Evolutionary conservation across 495 filamentous ascomycete genomes (phyloP), one percentile per base, ranked within the genome.

Genomic region (Thermochaetoides thermophila): DNA sequence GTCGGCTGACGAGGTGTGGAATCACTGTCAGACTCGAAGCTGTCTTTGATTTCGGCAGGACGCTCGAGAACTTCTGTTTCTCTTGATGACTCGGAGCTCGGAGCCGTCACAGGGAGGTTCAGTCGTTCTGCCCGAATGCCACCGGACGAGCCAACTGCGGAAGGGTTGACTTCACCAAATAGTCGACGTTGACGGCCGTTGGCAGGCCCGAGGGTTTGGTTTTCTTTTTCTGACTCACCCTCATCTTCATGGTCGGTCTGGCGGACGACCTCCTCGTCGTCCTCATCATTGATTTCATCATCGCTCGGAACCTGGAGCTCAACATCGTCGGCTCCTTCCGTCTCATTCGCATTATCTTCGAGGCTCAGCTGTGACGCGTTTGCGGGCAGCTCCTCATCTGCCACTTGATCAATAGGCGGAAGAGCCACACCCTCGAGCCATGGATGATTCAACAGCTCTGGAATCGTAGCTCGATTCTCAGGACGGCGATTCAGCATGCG

Each of bases 91-190:
- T 17, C 50, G 28, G 49, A 48, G 33, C 43, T 57, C 7, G 18
- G 31, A 7, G 34, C 26, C 7, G 59, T 50, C 20, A 60, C 38
- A 8, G 61, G 61, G 29, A 69, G 58, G 45, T 69, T 64, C 12
- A 68, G 43, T 12, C 57, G 60, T 16, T 55, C 40, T 5, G 48
- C 45, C 3, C 53, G 43, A 17, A 69, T 59, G 11, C 38, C 60
- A 19, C 60, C 64, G 11, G 58, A 59, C 54, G 77, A 86, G 14
- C 71, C 66, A 3, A 89, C 50, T 8, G 71, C 76, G 5, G 82
- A 82, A 9, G 62, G 50, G 17, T 71, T 73, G 31, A 94, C 76
- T 52, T 93, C 84, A 1, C 85, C 84, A 57, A 87, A 92, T 3
- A 93, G 62, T 18, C 76, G 73, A 31, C 57, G 55, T 9, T 52